Evolutionary conservation across 139 green algal genomes (phyloP), one percentile per base, ranked within the genome.

Genomic region (Desmodesmus armatus): DNA sequence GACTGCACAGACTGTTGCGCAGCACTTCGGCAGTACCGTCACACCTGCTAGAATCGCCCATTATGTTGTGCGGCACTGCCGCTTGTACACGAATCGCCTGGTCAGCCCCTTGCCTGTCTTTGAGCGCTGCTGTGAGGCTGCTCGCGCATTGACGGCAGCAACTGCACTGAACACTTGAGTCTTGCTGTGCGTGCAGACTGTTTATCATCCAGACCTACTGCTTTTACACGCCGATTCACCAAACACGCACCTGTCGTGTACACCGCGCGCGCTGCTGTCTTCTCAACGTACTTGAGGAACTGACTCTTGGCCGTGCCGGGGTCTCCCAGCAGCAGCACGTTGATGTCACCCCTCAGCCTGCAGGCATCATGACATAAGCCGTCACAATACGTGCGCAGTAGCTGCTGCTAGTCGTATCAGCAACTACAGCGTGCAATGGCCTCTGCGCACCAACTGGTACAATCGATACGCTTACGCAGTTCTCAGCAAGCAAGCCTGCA

Each of bases 221-320:
- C 70, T 49, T 78, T 29, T 2, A 9, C 23, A 53, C 70, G 13
- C 33, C 15, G 15, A 80, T 29, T 80, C 72, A 35, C 43, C 74
- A 69, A 11, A 11, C 47, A 1, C 78, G 44, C 74, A 92, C 92
- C 92, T 37, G 97, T 99, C 31, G 97, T 99, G 91, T 98, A 99
- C 35, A 99, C 97, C 0, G 95, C 95, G 19, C 97, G 90, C 62
- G 94, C 82, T 1, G 97, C 95, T 17, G 94, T 96, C 87, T 98
- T 98, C 91, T 99, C 96, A 1, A 98, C 88, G 84, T 99, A 99
- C 91, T 99, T 99, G 55, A 99, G 93, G 91, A 99, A 99, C 91
- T 99, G 96, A 11, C 92, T 97, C 91, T 99, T 99, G 73, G 96
- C 96, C 6, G 94, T 96, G 37, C 94, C 97, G 0, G 97, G 97